Evolutionary conservation across 371 early-diverging fungal species (phyloP).

Genomic region (Catenaria anguillulae): DNA sequence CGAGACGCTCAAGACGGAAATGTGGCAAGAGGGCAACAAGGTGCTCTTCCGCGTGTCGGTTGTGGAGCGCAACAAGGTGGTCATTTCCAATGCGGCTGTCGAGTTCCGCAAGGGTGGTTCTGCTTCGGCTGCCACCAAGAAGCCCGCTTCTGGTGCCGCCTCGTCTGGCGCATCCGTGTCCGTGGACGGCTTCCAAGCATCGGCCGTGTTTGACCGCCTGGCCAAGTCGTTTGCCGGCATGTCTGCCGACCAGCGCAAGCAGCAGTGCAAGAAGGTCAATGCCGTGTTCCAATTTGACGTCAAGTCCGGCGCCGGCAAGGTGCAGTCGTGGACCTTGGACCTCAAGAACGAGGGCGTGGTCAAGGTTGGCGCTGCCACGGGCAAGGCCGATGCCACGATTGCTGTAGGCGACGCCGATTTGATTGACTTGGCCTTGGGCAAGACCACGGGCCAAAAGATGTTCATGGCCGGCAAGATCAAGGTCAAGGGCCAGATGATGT

Average conservation of each 20-base stretch:
- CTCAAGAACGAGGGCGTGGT: constrained; percentile 40
- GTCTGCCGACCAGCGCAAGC: constrained; percentile 11
- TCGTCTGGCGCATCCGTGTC: not conserved
- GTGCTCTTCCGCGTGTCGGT: constrained; percentile 83
- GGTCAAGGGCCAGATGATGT: constrained; percentile 78
- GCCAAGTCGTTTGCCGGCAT: constrained; percentile 12
- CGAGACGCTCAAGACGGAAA: constrained; percentile 85
- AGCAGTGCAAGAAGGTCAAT: constrained; percentile 37
- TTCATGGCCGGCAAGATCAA: constrained; percentile 83
- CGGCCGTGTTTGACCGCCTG: constrained; percentile 18
- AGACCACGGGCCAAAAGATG: constrained; percentile 68
- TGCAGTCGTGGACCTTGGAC: constrained; percentile 42
- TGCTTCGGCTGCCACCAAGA: constrained; percentile 7
- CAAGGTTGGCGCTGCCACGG: constrained; percentile 10
- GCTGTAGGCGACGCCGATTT: constrained; percentile 60
- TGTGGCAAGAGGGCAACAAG: constrained; percentile 82
- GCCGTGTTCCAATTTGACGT: constrained; percentile 73
- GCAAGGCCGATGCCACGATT: constrained; percentile 48
- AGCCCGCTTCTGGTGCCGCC: not conserved
- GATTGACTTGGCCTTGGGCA: constrained; percentile 64
- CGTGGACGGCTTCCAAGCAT: constrained; percentile 21
- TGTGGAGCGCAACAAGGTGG: constrained; percentile 74
- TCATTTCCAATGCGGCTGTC: constrained; percentile 73
- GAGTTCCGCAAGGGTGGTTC: constrained; percentile 31
- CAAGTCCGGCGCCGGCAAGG: constrained; percentile 27